Evolutionary conservation across 169 alveolate species (phyloP), one percentile per base, ranked within the genome.

Genomic region (Cryptosporidium sp.): DNA sequence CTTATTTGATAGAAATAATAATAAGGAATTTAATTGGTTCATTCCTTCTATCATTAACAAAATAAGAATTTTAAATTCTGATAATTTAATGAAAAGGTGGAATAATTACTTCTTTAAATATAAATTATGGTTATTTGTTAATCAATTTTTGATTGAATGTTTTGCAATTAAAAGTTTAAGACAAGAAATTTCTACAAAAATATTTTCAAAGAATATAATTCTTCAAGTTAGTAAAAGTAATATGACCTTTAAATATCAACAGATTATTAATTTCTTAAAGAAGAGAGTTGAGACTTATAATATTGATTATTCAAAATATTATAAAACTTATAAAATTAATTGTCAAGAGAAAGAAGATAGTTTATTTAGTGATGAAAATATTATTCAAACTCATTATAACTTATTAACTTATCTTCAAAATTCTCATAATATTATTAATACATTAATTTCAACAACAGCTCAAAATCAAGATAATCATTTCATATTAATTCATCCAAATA

Each of bases 41-140:
- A 8, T 26, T 62, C 89, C 89, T 1, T 80, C 89, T 29, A n/a
- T 51, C 7, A 16, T 80, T 16, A 26, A 31, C 29, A 6, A 61
- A 29, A 45, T 80, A 26, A 80, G 56, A 16, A 44, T 12, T 3
- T 45, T 44, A 16, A 39, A 65, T 39, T 37, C 75, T 16, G 23
- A 45, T 37, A 51, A 80, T 14, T 26, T 42, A 12, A 65, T 80
- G 10, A 53, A 61, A 29, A 65, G 52, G 29, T 80, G 89, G 89
- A 44, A 29, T 12, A 60, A 26, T 65, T 48, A n/a, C 42, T 65
- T 60, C 39, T 80, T 65, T 21, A 80, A 62, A 29, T 62, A 62
- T 31, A 61, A 48, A 29, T 44, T 80, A 6, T 80, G 89, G 89
- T 14, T 31, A n/a, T 61, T 60, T 80, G 51, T 80, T n/a, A 39